Evolutionary conservation across 139 green algal genomes (phyloP).

Genomic region (Pedinophyceae sp.): DNA sequence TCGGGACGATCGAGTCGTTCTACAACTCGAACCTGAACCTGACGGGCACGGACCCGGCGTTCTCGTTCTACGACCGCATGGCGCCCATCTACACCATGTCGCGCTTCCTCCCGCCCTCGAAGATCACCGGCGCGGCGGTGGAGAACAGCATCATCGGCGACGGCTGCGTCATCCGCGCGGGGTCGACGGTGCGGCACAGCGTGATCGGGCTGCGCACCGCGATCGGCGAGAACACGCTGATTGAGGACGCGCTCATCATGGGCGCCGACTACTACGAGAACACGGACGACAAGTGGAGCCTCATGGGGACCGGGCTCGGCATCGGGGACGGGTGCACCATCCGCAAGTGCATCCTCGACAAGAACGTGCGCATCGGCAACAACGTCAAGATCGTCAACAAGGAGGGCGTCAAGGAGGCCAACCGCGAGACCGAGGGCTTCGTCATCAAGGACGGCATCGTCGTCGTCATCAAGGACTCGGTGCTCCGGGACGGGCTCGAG

Average conservation of each 20-base stretch:
- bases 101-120: slow-evolving; percentile 62
- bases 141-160: slow-evolving; percentile 41
- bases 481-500: slow-evolving; percentile 58
- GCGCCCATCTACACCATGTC: slow-evolving; percentile 76
- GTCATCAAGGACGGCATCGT: slow-evolving; percentile 95
- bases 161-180: slow-evolving; percentile 36
- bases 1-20: slow-evolving; percentile 90
- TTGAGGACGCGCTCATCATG: slow-evolving; percentile 66
- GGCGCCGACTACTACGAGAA: slow-evolving; percentile 46
- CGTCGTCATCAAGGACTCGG: slow-evolving; percentile 84
- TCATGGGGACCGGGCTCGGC: slow-evolving; percentile 18
- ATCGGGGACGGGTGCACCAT: slow-evolving; percentile 30
- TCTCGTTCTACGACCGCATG: slow-evolving; percentile 51
- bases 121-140: slow-evolving; percentile 46
- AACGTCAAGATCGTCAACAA: slow-evolving; percentile 56
- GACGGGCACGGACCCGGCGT: slow-evolving; percentile 32
- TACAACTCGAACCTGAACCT: slow-evolving; percentile 92
- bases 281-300: slow-evolving; percentile 8
- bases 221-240: slow-evolving; percentile 39
- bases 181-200: slow-evolving; percentile 33
- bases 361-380: slow-evolving; percentile 56
- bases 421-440: slow-evolving; percentile 71
- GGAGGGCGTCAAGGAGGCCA: slow-evolving; percentile 57
- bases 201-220: slow-evolving; percentile 62
- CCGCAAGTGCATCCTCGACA: slow-evolving; percentile 40